Evolutionary conservation across 192 early-diverging fungal genomes (phyloP).

Genomic region (Thamnidium elegans): DNA sequence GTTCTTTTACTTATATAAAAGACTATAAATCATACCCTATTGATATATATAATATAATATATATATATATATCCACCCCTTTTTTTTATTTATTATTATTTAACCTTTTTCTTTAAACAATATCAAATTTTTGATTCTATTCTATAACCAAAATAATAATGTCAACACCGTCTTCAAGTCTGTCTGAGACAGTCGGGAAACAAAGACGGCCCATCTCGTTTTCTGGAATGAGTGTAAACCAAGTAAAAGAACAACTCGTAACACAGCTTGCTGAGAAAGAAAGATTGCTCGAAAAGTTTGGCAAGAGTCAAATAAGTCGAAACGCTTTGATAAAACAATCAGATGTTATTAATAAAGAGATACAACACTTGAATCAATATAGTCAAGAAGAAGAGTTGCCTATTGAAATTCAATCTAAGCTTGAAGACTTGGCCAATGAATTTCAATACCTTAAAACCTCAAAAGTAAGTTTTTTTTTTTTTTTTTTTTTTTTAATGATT

Average conservation of each 20-base stretch:
- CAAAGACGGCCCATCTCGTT: slow-evolving; percentile 22
- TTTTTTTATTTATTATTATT: not conserved
- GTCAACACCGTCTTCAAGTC: not conserved
- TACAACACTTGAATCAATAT: not conserved
- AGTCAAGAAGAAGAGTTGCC: slow-evolving; percentile 1
- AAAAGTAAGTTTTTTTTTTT: not conserved
- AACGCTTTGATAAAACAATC: slow-evolving; percentile 17
- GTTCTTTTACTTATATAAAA: not conserved
- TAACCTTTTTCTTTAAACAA: too few relatives aligned
- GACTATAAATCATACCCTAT: too few relatives aligned
- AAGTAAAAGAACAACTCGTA: slow-evolving; percentile 22
- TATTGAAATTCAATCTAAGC: not conserved
- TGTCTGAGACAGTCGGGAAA: slow-evolving; percentile 5
- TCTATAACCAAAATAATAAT: too few relatives aligned
- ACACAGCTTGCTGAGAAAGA: slow-evolving; percentile 20
- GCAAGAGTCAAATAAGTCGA: slow-evolving; percentile 15
- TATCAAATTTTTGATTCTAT: too few relatives aligned
- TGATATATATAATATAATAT: too few relatives aligned
- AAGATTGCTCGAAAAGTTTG: not conserved
- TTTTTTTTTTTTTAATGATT: not conserved
- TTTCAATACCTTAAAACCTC: slow-evolving; percentile 12
- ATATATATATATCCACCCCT: not conserved
- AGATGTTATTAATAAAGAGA: not conserved
- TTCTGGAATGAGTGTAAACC: slow-evolving; percentile 16
- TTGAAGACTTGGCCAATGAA: slow-evolving; percentile 11